phyloP scores from a whole-genome alignment of 2,329 filamentous ascomycete species.

The Aspergillus sp. region DNA sequence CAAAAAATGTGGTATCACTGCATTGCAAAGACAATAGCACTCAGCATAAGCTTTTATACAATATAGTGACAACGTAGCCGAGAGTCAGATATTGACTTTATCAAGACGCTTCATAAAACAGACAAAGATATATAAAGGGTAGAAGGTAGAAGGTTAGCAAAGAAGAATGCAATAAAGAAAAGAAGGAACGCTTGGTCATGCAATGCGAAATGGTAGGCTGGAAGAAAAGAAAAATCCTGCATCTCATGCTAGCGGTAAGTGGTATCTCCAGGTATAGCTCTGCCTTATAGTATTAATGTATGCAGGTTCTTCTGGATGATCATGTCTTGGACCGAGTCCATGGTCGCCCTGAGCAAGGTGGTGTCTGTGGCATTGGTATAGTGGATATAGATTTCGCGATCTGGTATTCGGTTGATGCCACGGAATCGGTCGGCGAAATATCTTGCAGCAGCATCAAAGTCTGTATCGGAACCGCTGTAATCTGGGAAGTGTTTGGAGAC shows the following conservation, averaged over 20 bases:
- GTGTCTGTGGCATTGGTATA: slow-evolving; percentile 60
- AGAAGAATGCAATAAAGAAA: slow-evolving; percentile 2
- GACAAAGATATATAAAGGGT: slow-evolving; percentile 3
- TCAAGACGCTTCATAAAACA: slow-evolving; percentile 15
- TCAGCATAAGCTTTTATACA: slow-evolving; percentile 17
- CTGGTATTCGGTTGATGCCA: slow-evolving; percentile 62
- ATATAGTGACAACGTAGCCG: slow-evolving; percentile 11
- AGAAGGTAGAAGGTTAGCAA: slow-evolving; percentile 4
- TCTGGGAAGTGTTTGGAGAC: slow-evolving; percentile 74
- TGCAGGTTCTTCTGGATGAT: slow-evolving; percentile 80
- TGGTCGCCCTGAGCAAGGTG: slow-evolving; percentile 78
- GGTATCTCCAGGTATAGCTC: too few relatives aligned
- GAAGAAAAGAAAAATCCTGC: slow-evolving; percentile 13
- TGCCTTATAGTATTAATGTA: slow-evolving; percentile 62
- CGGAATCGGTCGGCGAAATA: slow-evolving; percentile 81
- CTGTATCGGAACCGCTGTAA: slow-evolving; percentile 66
- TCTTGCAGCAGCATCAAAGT: slow-evolving; percentile 70
- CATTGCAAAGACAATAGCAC: too few relatives aligned
- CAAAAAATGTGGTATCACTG: too few relatives aligned
- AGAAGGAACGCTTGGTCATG: slow-evolving; percentile 20
- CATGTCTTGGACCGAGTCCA: slow-evolving; percentile 83
- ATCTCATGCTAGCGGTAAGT: slow-evolving; percentile 12
- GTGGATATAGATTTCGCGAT: slow-evolving; percentile 55
- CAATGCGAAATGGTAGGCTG: slow-evolving; percentile 18
- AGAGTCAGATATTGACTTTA: slow-evolving; percentile 2